phyloP scores from a whole-genome alignment of 441 rosid species.

The Croton laevigatus region DNA sequence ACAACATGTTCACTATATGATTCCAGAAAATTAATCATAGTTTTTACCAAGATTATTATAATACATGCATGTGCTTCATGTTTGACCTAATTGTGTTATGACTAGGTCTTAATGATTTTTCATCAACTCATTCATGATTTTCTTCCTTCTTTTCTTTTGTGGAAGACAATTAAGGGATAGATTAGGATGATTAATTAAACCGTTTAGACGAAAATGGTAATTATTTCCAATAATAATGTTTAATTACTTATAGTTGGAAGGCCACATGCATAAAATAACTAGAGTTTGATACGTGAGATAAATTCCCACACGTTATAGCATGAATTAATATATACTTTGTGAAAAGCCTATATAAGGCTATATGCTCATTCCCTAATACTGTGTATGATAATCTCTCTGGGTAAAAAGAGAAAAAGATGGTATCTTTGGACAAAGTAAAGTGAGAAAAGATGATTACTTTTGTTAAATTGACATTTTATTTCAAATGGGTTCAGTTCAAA shows the following conservation, averaged over 20 bases:
- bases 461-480: not conserved
- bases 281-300: not conserved
- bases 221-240: not conserved
- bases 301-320: not conserved
- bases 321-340: not conserved
- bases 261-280: not conserved
- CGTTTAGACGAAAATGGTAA: no score
- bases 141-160: not conserved
- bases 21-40: not conserved
- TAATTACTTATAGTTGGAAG: not conserved
- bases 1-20: no score
- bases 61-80: not conserved
- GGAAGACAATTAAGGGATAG: not conserved
- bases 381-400: not conserved
- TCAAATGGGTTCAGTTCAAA: no score
- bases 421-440: not conserved
- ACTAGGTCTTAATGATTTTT: not conserved
- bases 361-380: not conserved
- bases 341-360: conserved; percentile 8
- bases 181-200: not conserved
- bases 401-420: not conserved
- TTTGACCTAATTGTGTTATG: not conserved
- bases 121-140: not conserved
- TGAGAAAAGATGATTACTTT: conserved; percentile 8
- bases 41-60: not conserved